Conservation (phyloP, 192 early-diverging fungal genomes). For the Geosiphon pyriformis region DNA sequence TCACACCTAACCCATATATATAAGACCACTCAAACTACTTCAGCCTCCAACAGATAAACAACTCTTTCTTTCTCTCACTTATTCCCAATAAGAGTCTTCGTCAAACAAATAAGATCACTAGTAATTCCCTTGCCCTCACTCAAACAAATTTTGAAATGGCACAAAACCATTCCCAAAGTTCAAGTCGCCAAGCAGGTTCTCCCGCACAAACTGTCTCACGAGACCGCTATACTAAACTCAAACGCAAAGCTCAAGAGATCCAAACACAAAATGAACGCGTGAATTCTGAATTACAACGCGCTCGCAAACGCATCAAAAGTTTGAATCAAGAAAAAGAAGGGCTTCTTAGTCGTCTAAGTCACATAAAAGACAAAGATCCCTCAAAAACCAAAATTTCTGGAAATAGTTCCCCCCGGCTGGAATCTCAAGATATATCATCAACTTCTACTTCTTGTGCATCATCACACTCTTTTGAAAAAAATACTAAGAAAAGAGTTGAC, state of each 20-base stretch:
- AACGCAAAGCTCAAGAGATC: constrained; percentile 3
- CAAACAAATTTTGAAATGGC: neutral
- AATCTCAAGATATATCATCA: constrained; percentile 1
- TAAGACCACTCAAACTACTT: neutral
- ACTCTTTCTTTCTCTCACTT: neutral
- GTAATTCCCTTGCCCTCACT: neutral
- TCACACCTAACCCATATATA: neutral
- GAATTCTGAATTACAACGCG: constrained; percentile 11
- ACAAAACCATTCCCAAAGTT: constrained; percentile 15
- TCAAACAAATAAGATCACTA: neutral
- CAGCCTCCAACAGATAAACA: neutral
- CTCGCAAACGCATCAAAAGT: constrained; percentile 17
- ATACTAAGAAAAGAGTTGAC: too few species aligned
- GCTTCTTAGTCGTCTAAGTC: constrained; percentile 13
- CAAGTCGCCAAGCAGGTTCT: neutral
- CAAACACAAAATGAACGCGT: constrained; percentile 9
- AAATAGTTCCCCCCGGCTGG: neutral
- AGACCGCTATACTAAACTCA: constrained; percentile 12
- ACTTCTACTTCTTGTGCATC: too few species aligned
- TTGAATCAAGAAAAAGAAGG: constrained; percentile 19
- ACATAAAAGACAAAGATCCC: neutral
- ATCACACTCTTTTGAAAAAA: too few species aligned
- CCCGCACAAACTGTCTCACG: constrained; percentile 2
- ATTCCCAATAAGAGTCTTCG: neutral
- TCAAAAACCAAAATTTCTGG: constrained; percentile 11